These are phyloP conservation scores for Lycium ferocissimum DNA, from an alignment of 257 asterid genomes.

Conservation along the genomic window DNA sequence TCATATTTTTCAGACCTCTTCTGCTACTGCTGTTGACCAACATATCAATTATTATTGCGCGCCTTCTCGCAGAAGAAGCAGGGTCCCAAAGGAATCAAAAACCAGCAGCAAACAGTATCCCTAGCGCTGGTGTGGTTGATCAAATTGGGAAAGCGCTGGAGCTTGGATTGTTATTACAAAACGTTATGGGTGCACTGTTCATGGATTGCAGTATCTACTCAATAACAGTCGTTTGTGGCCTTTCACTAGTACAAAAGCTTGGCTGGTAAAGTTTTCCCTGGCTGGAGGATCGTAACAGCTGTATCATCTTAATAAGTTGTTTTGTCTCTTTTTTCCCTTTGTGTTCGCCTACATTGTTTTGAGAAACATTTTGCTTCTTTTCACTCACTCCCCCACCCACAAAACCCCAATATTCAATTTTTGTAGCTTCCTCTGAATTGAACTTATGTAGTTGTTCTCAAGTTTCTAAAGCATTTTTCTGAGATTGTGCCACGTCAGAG, in stretches of 20 bases:
- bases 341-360: not conserved
- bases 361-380: conserved; percentile 22
- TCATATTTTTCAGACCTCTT: conserved; percentile 62
- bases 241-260: conserved; percentile 45
- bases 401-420: not conserved
- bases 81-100: conserved; percentile 36
- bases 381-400: not conserved
- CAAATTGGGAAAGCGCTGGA: conserved; percentile 69
- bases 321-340: not conserved
- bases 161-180: conserved; percentile 56
- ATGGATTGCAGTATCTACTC: conserved; percentile 76
- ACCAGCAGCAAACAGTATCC: conserved; percentile 35
- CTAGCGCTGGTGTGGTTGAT: conserved; percentile 51
- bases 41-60: conserved; percentile 57
- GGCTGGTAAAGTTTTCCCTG: conserved; percentile 40
- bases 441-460: not conserved
- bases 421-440: conserved; percentile 11
- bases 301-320: not conserved
- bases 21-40: conserved; percentile 72
- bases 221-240: conserved; percentile 59
- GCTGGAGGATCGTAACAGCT: conserved; percentile 21
- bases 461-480: conserved; percentile 13
- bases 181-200: conserved; percentile 57
- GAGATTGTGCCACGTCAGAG: not conserved
- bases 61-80: conserved; percentile 45